Evolutionary conservation across 2,329 filamentous ascomycete species (phyloP), one percentile per base, ranked within the genome.

Genomic region (Sarocladiaceae sp.): DNA sequence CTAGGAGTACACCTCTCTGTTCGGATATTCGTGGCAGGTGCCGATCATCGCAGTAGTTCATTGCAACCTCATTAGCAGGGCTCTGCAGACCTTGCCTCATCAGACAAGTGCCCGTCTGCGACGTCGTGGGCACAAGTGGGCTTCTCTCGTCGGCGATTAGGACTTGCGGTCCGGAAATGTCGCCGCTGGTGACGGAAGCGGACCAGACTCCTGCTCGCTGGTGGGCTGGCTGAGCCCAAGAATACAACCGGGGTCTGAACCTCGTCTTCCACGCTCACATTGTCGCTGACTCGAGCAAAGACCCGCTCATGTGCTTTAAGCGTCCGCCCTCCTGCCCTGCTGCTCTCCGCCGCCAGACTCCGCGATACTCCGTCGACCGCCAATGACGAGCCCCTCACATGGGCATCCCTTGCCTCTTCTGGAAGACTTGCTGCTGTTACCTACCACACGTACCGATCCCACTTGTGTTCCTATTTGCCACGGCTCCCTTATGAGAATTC

Each of bases 81-180:
- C n/a, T n/a, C n/a, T n/a, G n/a, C 19, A 29, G 23, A 15, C 7
- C 12, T 6, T 24, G 7, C 15, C 9, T 41, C 23, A 13, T 41
- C 37, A 18, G n/a, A 27, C 23, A 10, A 27, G 13, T 18, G 29
- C 37, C 37, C 24, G 24, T 24, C 23, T 19, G 24, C 37, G 15
- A 29, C 23, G 37, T 41, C 13, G 37, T 27, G 29, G 37, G 15
- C 15, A 16, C 23, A 18, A 7, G 24, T 23, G 21, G 37, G 18
- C 19, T 29, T 24, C 37, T 27, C 29, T 29, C 23, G 19, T 29
- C 23, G 37, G 37, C 37, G 24, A 16, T 24, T 24, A 41, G 37
- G 37, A 29, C 24, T 41, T 41, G 37, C 37, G 37, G 37, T 41
- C 37, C 37, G 37, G 37, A 4, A 39, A 41, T 41, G 37, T 24